Base-by-base conservation (phyloP, 495 filamentous ascomycete species). In the Trichocladium antarcticum region DNA sequence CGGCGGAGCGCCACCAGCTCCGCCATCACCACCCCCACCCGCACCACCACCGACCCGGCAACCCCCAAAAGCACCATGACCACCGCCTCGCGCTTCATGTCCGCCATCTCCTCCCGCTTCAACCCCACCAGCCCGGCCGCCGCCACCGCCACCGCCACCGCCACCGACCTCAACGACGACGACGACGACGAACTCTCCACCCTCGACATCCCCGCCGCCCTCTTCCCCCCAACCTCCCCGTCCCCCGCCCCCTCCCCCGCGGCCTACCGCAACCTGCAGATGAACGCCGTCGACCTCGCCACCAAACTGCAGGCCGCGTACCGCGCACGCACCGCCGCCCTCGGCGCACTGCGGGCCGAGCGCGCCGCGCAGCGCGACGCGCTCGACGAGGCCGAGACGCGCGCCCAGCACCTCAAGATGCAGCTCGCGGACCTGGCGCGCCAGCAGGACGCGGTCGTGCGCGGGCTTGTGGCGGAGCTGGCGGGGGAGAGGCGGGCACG, bases 341-440 rank as follows among this genome's bases (percentile, higher is more conserved):
- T 88, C 39, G 72, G 72, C 45, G 78, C 84, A 39, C 59, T 78
- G 7, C 54, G 73, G 39, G 76, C 75, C 6, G 85, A 88, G 56
- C 74, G 79, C 47, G 75, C 74, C 21, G 81, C 80, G 10, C 76
- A 80, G 58, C 60, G 61, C 6, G 86, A 92, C 39, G 87, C 90
- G 59, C 65, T 83, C 3, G 83, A 85, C 45, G 85, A 87, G 58
- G 77, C 82, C n/a, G 74, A 82, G 38, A 82, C 82, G 9, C 71
- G 84, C 0, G 72, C 77, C 11, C 66, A 69, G 28, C 75, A 83
- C 52, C 69, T 89, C 20, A 85, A 83, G 64, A 70, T 72, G 44
- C 87, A 94, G 64, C 69, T 94, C 6, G 83, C 89, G 60, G 80
- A 77, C 31, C 82, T 90, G 79, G 79, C 85, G 1, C 72, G 68